phyloP scores from a whole-genome alignment of 371 early-diverging fungal species.

The Fennellomyces sp. region DNA sequence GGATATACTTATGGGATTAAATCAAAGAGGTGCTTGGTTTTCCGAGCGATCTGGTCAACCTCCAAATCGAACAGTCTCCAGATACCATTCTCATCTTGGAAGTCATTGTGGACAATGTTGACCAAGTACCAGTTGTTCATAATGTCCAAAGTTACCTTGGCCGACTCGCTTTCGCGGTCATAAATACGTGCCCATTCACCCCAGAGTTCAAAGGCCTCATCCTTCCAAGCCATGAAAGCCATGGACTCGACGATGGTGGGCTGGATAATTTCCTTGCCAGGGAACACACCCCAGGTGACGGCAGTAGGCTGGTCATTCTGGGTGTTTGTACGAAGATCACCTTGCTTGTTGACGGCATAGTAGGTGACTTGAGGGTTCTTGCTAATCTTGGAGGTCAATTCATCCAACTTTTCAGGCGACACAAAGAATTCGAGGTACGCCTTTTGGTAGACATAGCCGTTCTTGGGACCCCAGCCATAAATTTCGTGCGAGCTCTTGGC shows the following conservation, averaged over 20 bases:
- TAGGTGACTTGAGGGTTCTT: slow-evolving; percentile 79
- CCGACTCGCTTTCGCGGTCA: slow-evolving; percentile 58
- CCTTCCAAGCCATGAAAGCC: slow-evolving; percentile 96
- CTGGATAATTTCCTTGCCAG: slow-evolving; percentile 96
- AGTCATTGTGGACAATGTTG: slow-evolving; percentile 96
- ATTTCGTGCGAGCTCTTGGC: slow-evolving; percentile 76
- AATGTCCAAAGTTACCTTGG: slow-evolving; percentile 68
- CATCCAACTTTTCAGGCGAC: slow-evolving; percentile 69
- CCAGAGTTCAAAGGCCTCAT: slow-evolving; percentile 97
- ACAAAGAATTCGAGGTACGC: slow-evolving; percentile 97
- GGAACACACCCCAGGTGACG: slow-evolving; percentile 99
- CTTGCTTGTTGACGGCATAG: slow-evolving; percentile 89
- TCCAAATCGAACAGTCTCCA: slow-evolving; percentile 72
- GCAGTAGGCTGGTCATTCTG: slow-evolving; percentile 88
- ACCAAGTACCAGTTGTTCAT: slow-evolving; percentile 87
- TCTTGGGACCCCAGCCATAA: slow-evolving; percentile 97
- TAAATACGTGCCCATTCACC: slow-evolving; percentile 88
- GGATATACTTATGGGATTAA: slow-evolving; percentile 7
- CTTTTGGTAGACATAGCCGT: slow-evolving; percentile 97
- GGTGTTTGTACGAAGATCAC: slow-evolving; percentile 87
- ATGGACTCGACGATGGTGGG: slow-evolving; percentile 94
- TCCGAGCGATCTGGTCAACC: slow-evolving; percentile 35
- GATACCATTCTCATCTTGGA: slow-evolving; percentile 72
- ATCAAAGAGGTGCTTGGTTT: slow-evolving; percentile 19
- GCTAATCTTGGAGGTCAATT: slow-evolving; percentile 69